Evolutionary conservation across 2,329 filamentous ascomycete genomes (phyloP), one percentile per base, ranked within the genome.

Genomic region (Aureobasidium sp.): DNA sequence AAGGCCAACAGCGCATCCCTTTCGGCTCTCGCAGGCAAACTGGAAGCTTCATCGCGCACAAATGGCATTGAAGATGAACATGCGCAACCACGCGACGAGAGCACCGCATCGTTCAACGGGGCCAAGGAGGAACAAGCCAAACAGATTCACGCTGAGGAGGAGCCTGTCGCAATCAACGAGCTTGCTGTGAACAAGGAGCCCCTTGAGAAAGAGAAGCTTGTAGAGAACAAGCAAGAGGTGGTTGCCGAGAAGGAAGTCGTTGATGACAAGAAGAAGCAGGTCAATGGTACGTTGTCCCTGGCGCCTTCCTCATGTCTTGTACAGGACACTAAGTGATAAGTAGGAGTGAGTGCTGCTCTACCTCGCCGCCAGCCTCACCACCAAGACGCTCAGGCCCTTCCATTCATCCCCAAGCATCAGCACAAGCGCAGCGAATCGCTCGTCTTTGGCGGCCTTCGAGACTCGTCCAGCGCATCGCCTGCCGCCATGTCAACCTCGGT

Each of bases 381-480:
- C 14, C 55, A 58, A 29, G 55, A 58, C 57, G 57, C 22, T 34
- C 57, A 60, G n/a, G 57, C 57, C 42, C 57, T n/a, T 29, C 57
- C 57, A 41, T 60, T 60, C 37, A 25, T 60, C n/a, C 44, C 57
- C 45, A 49, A 42, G 36, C 57, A 60, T 45, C 45, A 60, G 25
- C 22, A 47, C 22, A 44, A 36, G n/a, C 57, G 42, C 17, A 60
- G 45, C n/a, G 60, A 62, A 11, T 20, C 39, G 2, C 67, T 74
- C 20, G 69, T 72, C 29, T 76, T 75, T 62, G 69, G 70, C 36
- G 70, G 70, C 31, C 67, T 67, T 20, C 62, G 67, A 8, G 73
- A 71, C 27, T 73, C 73, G 25, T 70, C 72, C 7, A 70, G 67
- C n/a, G 63, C 68, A 36, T 73, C 74, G 1, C 71, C 70, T 7